Conservation (phyloP, 176 grass and related monocot species). For the Hordeum marinum region DNA sequence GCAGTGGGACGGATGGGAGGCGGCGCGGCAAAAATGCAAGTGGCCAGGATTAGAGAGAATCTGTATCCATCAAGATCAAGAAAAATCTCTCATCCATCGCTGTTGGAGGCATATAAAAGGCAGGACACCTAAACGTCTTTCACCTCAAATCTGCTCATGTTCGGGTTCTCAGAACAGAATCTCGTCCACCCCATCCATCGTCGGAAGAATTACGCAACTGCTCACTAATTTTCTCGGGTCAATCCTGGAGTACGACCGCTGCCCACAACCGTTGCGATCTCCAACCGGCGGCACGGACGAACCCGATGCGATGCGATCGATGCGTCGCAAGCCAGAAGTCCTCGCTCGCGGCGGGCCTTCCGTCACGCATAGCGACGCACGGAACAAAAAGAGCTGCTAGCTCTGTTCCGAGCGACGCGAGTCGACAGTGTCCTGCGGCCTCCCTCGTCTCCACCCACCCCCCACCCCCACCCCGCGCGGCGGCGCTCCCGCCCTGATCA, state of each 20-base stretch:
- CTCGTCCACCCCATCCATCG: neutral
- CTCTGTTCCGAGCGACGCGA: neutral
- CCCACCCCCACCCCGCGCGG: neutral
- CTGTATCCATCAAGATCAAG: neutral
- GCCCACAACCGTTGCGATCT: neutral
- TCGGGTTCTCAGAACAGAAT: neutral
- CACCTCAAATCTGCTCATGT: neutral
- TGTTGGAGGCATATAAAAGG: neutral
- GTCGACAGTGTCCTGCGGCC: neutral
- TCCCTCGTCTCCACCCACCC: neutral
- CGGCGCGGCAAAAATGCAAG: neutral
- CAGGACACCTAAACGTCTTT: neutral
- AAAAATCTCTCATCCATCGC: neutral
- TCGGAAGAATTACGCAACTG: neutral
- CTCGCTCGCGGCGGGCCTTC: neutral
- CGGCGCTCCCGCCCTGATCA: conserved; percentile 26
- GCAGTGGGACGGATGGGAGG: neutral
- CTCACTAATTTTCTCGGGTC: neutral
- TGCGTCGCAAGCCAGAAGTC: no score
- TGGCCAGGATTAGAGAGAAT: neutral
- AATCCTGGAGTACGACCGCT: neutral
- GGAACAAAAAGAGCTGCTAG: neutral
- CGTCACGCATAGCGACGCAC: neutral
- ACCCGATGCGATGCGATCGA: neutral
- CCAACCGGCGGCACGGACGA: neutral